Conservation (phyloP, 2,329 filamentous ascomycete species). For the Zymoseptoria ardabiliae region DNA sequence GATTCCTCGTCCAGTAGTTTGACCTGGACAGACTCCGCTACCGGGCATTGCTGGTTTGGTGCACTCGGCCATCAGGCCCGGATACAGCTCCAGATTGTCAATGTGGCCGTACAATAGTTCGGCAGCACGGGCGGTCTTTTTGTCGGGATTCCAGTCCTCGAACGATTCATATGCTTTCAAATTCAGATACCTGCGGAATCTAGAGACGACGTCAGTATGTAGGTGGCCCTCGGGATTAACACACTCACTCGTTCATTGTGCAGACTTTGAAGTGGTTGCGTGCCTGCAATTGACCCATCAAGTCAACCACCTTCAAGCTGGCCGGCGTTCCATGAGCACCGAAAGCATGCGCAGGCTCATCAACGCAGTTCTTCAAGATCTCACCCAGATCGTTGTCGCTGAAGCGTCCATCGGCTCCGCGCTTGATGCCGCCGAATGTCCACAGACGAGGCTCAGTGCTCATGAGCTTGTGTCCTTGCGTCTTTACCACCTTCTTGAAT, state of each 20-base stretch:
- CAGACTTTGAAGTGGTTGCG: slow-evolving; percentile 44
- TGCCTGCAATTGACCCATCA: slow-evolving; percentile 43
- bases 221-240: not conserved
- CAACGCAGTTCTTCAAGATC: slow-evolving; percentile 40
- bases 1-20: slow-evolving; percentile 41
- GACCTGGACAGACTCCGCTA: slow-evolving; percentile 40
- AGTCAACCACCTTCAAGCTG: slow-evolving; percentile 41
- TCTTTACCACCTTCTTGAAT: slow-evolving; percentile 37
- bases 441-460: slow-evolving; percentile 28
- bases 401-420: slow-evolving; percentile 37
- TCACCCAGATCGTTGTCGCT: slow-evolving; percentile 39
- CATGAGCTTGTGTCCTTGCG: slow-evolving; percentile 33
- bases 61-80: slow-evolving; percentile 50
- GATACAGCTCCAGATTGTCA: slow-evolving; percentile 51
- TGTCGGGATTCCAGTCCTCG: slow-evolving; percentile 31
- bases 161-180: slow-evolving; percentile 32
- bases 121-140: slow-evolving; percentile 31
- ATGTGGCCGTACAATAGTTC: slow-evolving; percentile 46
- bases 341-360: slow-evolving; percentile 45
- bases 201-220: slow-evolving; percentile 6
- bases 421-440: slow-evolving; percentile 38
- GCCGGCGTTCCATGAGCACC: slow-evolving; percentile 43
- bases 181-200: slow-evolving; percentile 32
- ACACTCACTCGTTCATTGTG: slow-evolving; percentile 43
- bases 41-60: slow-evolving; percentile 47